These are phyloP conservation scores for Cylindricascospora bacillispora DNA, from an alignment of 1,139 yeast genomes.

Conservation along the genomic window DNA sequence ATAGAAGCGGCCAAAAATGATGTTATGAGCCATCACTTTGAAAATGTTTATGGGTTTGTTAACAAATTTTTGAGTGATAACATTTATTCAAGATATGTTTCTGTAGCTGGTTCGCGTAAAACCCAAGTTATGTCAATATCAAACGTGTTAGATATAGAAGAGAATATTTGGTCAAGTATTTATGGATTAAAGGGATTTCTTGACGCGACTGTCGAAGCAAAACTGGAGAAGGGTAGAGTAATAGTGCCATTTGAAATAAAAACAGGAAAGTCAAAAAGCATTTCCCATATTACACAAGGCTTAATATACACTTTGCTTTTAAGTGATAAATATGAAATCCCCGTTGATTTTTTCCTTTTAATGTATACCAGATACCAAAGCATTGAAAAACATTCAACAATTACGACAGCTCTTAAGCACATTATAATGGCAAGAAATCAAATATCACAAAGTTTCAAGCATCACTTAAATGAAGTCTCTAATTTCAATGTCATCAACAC, in stretches of 20 bases:
- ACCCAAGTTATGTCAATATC: constrained; percentile 40
- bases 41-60: constrained; percentile 56
- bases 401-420: constrained; percentile 44
- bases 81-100: constrained; percentile 18
- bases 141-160: constrained; percentile 73
- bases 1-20: constrained; percentile 35
- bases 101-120: constrained; percentile 32
- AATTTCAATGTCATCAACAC: constrained; percentile 5
- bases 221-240: constrained; percentile 27
- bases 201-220: constrained; percentile 73
- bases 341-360: constrained; percentile 51
- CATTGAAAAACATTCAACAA: constrained; percentile 45
- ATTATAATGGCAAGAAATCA: constrained; percentile 58
- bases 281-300: constrained; percentile 78
- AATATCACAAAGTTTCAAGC: constrained; percentile 46
- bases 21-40: constrained; percentile 37
- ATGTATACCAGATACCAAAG: constrained; percentile 59
- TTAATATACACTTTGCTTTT: constrained; percentile 70
- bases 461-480: constrained; percentile 30
- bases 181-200: constrained; percentile 87
- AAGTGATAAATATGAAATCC: constrained; percentile 64
- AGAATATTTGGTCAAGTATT: constrained; percentile 81
- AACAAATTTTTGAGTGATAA: constrained; percentile 28
- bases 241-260: constrained; percentile 81
- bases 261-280: constrained; percentile 54